Percentiles rank a stretch among this genome's conserved stretches.
Evolutionary conservation across 441 rosid genomes (phyloP).

Genomic region (Gossypium schwendimanii): DNA sequence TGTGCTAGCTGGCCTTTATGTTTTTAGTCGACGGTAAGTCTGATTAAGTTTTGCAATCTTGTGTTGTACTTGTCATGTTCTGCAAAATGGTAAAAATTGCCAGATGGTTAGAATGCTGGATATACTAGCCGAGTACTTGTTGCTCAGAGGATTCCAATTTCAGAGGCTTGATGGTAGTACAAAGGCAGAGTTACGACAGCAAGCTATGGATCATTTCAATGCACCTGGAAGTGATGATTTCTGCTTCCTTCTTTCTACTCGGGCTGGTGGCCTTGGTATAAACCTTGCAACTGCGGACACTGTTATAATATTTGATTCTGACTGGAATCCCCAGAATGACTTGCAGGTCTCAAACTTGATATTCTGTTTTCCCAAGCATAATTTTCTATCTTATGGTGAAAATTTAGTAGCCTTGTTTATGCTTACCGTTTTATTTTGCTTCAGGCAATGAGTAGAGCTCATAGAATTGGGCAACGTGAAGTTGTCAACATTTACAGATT

Average conservation of each 20-base stretch:
- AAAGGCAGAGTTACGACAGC: slow-evolving; percentile 94
- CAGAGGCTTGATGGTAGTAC: slow-evolving; percentile 99
- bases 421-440: slow-evolving; percentile 18
- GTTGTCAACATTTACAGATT: slow-evolving; percentile 98
- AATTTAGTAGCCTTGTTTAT: neutral
- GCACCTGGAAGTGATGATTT: slow-evolving; percentile 99
- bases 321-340: slow-evolving; percentile 99
- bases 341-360: slow-evolving; percentile 56
- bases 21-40: neutral
- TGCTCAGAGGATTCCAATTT: slow-evolving; percentile 86
- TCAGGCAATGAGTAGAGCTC: slow-evolving; percentile 99
- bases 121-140: slow-evolving; percentile 86
- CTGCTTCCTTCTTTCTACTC: slow-evolving; percentile 96
- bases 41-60: slow-evolving; percentile 1
- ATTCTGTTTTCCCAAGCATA: slow-evolving; percentile 8
- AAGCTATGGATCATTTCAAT: slow-evolving; percentile 98
- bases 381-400: slow-evolving; percentile 5
- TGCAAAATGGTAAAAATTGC: slow-evolving; percentile 11
- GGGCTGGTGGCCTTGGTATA: slow-evolving; percentile 99
- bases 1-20: neutral
- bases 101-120: slow-evolving; percentile 99
- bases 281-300: slow-evolving; percentile 99
- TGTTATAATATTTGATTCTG: slow-evolving; percentile 98
- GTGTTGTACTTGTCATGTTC: neutral
- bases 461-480: slow-evolving; percentile 99